Evolutionary conservation across 2,329 filamentous ascomycete species (phyloP).

Genomic region (Phialophora chinensis): DNA sequence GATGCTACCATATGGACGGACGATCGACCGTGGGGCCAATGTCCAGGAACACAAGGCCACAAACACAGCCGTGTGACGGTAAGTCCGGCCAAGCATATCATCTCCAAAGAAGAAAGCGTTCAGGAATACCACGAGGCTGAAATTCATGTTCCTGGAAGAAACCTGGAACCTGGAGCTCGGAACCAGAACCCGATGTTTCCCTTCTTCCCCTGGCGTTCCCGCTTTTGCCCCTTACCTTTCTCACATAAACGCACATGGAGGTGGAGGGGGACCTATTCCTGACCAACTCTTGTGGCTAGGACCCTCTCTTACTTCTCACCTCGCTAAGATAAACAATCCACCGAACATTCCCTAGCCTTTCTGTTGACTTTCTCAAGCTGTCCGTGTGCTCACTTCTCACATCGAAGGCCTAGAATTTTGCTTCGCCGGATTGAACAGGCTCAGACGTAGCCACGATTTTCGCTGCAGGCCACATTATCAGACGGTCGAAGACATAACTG

Average conservation of each 20-base stretch:
- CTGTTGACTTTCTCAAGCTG: not conserved
- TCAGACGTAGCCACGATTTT: not conserved
- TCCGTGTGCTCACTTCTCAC: not conserved
- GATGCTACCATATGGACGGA: conserved; percentile 6
- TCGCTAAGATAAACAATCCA: conserved; percentile 1
- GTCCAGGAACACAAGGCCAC: conserved; percentile 4
- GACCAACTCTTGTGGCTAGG: not conserved
- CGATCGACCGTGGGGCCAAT: conserved; percentile 1
- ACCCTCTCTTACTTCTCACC: conserved; percentile 4
- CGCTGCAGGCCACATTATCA: not conserved
- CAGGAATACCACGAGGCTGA: conserved; percentile 11
- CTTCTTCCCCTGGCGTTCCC: conserved; percentile 13
- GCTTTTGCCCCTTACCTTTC: conserved; percentile 9
- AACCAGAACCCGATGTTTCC: conserved; percentile 6
- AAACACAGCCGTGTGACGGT: conserved; percentile 10
- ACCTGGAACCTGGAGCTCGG: not conserved
- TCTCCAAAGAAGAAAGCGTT: conserved; percentile 3
- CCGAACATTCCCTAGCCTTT: conserved; percentile 1
- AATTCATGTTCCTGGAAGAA: not conserved
- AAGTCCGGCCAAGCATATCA: conserved; percentile 5
- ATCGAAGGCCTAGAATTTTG: not conserved
- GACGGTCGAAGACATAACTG: conserved; percentile 15
- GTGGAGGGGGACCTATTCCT: conserved; percentile 2
- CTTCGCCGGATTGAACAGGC: not conserved
- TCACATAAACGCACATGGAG: conserved; percentile 2